Percentiles rank a stretch among this genome's conserved stretches.
Evolutionary conservation across 2,329 filamentous ascomycete genomes (phyloP).

Genomic region (Penicillium expansum): DNA sequence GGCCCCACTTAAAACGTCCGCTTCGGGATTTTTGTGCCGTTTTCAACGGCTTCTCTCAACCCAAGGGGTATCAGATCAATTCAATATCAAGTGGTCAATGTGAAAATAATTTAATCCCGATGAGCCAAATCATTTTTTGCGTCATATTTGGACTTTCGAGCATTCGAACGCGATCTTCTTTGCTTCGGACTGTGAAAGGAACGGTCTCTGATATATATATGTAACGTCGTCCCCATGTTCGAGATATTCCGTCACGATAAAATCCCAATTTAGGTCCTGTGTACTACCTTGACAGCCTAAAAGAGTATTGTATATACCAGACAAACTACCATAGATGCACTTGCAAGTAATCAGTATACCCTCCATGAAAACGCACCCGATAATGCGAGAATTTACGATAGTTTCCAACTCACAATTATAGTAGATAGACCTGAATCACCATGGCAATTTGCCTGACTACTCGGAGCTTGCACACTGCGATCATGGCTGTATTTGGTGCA

Average conservation of each 20-base stretch:
- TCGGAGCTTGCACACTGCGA: too few relatives aligned
- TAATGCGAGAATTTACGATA: too few relatives aligned
- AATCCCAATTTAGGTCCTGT: too few relatives aligned
- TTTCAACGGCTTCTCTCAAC: neutral
- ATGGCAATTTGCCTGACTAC: too few relatives aligned
- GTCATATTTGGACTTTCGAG: neutral
- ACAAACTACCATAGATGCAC: too few relatives aligned
- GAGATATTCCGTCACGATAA: neutral
- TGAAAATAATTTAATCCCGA: neutral
- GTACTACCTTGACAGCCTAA: too few relatives aligned
- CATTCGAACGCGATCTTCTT: neutral
- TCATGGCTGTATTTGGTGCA: too few relatives aligned
- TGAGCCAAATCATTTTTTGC: neutral
- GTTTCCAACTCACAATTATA: too few relatives aligned
- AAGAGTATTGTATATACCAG: too few relatives aligned
- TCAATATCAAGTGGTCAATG: neutral
- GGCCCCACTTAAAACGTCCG: neutral
- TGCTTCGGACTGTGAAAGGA: neutral
- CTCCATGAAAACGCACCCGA: too few relatives aligned
- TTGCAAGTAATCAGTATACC: too few relatives aligned
- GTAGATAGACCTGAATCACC: too few relatives aligned
- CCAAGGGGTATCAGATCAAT: neutral
- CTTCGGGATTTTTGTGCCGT: neutral
- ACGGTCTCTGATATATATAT: neutral
- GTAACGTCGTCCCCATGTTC: neutral